These are phyloP conservation scores for Thermothelomyces thermophilus DNA, from an alignment of 2,329 filamentous ascomycete species.

Conservation along the genomic window DNA sequence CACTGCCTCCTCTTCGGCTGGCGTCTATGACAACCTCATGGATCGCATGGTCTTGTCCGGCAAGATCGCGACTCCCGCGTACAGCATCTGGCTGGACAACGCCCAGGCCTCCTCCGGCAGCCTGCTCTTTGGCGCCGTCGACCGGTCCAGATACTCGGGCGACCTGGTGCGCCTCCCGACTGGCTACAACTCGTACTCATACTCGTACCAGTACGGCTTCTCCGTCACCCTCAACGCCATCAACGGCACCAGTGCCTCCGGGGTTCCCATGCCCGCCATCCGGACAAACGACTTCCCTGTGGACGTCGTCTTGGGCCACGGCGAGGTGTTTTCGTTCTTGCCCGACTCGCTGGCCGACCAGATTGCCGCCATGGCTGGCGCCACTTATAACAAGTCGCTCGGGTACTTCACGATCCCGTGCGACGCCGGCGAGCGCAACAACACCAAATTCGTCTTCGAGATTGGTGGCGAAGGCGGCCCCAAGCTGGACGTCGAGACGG, in stretches of 20 bases:
- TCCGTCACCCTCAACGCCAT: conserved; percentile 14
- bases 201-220: conserved; percentile 9
- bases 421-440: conserved; percentile 18
- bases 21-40: conserved; percentile 23
- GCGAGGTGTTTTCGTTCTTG: conserved; percentile 24
- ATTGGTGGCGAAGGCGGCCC: conserved; percentile 27
- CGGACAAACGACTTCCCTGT: conserved; percentile 21
- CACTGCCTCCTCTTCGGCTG: not conserved
- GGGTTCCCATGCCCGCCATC: conserved; percentile 8
- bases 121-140: conserved; percentile 30
- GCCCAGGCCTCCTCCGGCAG: conserved; percentile 25
- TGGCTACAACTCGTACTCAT: conserved; percentile 2
- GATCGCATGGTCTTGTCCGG: conserved; percentile 26
- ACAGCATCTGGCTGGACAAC: conserved; percentile 31
- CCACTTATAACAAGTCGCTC: conserved; percentile 18
- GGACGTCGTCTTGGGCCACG: conserved; percentile 18
- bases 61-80: conserved; percentile 27
- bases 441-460: conserved; percentile 24
- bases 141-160: conserved; percentile 26
- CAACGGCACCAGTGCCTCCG: conserved; percentile 15
- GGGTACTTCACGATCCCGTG: conserved; percentile 25
- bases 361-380: conserved; percentile 28
- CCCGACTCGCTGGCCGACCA: conserved; percentile 24
- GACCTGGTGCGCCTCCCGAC: conserved; percentile 20
- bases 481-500: conserved; percentile 22